Conservation (phyloP, 1,284 basidiomycete genomes). For the Cryptococcus maquisensis region DNA sequence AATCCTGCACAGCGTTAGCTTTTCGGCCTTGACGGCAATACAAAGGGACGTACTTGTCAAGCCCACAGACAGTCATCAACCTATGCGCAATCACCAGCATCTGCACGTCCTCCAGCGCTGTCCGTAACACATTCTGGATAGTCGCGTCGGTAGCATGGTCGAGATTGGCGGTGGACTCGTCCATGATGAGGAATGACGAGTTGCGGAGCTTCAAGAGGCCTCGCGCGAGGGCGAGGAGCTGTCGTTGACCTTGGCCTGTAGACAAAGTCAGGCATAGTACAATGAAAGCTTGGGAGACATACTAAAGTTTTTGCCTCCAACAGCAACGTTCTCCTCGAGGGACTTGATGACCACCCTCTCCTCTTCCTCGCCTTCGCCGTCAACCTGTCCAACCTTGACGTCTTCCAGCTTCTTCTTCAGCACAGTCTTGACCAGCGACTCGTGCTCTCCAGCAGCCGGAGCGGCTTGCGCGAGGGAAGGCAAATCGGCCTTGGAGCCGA, state of each 20-base stretch:
- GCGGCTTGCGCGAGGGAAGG: background rate
- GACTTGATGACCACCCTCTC: constrained; percentile 51
- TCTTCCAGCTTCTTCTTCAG: constrained; percentile 12
- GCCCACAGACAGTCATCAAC: constrained; percentile 52
- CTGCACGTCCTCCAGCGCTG: constrained; percentile 46
- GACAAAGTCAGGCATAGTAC: background rate
- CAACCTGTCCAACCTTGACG: constrained; percentile 6
- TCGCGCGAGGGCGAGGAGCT: constrained; percentile 55
- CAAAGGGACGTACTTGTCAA: constrained; percentile 43
- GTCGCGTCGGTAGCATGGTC: constrained; percentile 51
- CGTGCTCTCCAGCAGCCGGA: background rate
- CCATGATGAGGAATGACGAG: constrained; percentile 54
- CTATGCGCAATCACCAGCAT: constrained; percentile 53
- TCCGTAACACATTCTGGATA: constrained; percentile 50
- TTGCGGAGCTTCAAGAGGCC: constrained; percentile 53
- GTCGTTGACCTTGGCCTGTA: constrained; percentile 55
- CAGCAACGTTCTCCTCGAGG: constrained; percentile 52
- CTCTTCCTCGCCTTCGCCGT: constrained; percentile 27
- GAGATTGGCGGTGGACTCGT: constrained; percentile 54
- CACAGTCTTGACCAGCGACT: constrained; percentile 1
- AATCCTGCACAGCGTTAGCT: constrained; percentile 36
- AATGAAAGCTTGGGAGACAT: background rate
- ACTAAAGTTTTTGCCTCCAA: constrained; percentile 50
- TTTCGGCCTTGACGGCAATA: constrained; percentile 17
- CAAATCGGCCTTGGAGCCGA: constrained; percentile 9